Evolutionary conservation across 352 stramenopile species (phyloP).

Genomic region (Phytophthora idaei): DNA sequence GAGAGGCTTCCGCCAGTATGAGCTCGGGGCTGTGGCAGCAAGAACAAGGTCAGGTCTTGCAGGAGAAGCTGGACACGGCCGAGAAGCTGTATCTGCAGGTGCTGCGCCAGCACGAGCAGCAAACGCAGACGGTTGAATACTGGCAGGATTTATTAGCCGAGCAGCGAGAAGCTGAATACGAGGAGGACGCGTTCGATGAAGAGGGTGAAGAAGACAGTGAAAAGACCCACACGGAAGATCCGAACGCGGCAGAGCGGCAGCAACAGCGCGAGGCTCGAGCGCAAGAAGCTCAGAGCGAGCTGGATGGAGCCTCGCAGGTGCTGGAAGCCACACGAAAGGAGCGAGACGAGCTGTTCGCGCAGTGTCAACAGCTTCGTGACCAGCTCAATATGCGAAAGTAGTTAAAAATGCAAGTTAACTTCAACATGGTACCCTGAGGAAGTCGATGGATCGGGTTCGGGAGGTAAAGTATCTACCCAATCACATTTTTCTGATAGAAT

Average conservation of each 20-base stretch:
- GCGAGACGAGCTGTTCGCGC: conserved; percentile 4
- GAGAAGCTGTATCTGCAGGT: conserved; percentile 80
- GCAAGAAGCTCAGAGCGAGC: conserved; percentile 30
- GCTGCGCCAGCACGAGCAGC: conserved; percentile 68
- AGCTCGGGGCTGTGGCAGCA: conserved; percentile 43
- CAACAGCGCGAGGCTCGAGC: conserved; percentile 19
- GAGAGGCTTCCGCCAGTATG: conserved; percentile 4
- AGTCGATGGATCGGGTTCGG: background rate
- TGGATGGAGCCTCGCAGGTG: conserved; percentile 38
- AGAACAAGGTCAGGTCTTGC: conserved; percentile 47
- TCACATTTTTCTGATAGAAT: background rate
- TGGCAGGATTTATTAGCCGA: conserved; percentile 61
- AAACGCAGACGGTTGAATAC: conserved; percentile 67
- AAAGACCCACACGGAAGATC: conserved; percentile 12
- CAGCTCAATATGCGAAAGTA: conserved; percentile 41
- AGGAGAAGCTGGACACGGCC: conserved; percentile 69
- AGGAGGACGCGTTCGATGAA: conserved; percentile 38
- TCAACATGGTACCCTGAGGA: background rate
- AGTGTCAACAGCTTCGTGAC: conserved; percentile 17
- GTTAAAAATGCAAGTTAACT: background rate
- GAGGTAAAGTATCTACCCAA: background rate
- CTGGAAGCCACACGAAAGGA: conserved; percentile 23
- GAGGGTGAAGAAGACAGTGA: conserved; percentile 21
- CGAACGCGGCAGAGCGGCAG: conserved; percentile 18
- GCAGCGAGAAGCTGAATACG: conserved; percentile 46